Evolutionary conservation across 768 basidiomycete species (phyloP).

Genomic region (Kwoniella sp.): DNA sequence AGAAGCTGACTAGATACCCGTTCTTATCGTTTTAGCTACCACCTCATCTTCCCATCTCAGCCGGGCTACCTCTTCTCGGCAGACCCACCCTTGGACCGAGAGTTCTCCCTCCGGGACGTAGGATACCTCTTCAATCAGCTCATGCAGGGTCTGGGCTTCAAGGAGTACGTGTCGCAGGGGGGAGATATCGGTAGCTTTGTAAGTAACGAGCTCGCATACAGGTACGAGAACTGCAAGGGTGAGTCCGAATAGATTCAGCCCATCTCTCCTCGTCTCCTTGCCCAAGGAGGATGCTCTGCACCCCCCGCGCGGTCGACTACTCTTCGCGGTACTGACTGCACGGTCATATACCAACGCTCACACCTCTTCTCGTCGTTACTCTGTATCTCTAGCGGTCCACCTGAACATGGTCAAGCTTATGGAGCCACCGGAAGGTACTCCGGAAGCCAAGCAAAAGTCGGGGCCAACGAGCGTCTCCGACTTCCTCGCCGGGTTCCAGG

Average conservation of each 20-base stretch:
- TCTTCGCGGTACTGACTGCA: too few relatives aligned
- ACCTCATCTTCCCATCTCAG: constrained; percentile 44
- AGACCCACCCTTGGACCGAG: constrained; percentile 39
- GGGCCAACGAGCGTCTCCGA: constrained; percentile 8
- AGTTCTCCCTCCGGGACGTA: constrained; percentile 42
- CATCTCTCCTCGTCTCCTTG: too few relatives aligned
- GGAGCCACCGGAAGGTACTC: constrained; percentile 19
- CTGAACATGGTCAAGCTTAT: constrained; percentile 24
- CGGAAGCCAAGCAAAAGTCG: constrained; percentile 1
- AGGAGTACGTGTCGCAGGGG: constrained; percentile 53
- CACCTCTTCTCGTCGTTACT: constrained; percentile 8
- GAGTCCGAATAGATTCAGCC: too few relatives aligned
- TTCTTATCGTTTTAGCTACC: constrained; percentile 18
- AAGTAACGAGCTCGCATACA: constrained; percentile 33
- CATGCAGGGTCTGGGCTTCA: constrained; percentile 54
- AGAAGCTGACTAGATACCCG: not conserved
- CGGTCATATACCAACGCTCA: too few relatives aligned
- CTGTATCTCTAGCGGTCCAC: constrained; percentile 11
- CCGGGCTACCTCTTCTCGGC: constrained; percentile 51
- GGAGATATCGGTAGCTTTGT: constrained; percentile 54
- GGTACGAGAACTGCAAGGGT: constrained; percentile 49
- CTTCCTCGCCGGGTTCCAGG: constrained; percentile 3
- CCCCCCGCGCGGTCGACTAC: too few relatives aligned
- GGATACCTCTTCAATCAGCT: constrained; percentile 45
- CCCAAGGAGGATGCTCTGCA: too few relatives aligned